Base-by-base conservation (phyloP, 1,284 basidiomycete genomes). In the Ceraceosorus bombacis region DNA sequence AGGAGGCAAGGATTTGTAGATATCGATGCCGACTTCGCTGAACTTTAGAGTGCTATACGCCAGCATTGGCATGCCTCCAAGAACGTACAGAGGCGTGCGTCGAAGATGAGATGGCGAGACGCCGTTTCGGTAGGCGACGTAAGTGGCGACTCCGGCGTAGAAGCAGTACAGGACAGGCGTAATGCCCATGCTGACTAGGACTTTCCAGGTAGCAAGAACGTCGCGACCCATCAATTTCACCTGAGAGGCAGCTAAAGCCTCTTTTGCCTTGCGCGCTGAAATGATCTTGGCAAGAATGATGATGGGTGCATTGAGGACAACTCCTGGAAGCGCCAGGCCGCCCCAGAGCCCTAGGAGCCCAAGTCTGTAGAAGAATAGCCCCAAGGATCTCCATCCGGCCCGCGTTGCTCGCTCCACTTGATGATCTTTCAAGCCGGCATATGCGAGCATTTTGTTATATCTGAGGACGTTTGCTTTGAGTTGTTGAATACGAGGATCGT, bases 1-100 rank as follows among this genome's bases (percentile, higher is more conserved):
- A 9, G 95, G 95, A 43, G 90, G 86, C 15, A 99, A 82, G 37
- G 92, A 95, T 90, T 98, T 99, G 67, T 95, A 83, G 41, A 99
- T 92, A 76, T 99, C 95, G 85, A 97, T 88, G 43, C 95, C 95
- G 15, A 94, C 95, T 79, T 99, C 95, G 52, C 94, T 94, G 76
- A 98, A 98, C 79, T 97, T 97, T 65, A 99, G 83, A 8, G 94
- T 90, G 6, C 91, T 91, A 76, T 89, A 92, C 55, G 89, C 93
- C 80, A 97, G 88, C 73, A 88, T 85, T 6, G 95, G 95, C 48
- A 98, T 80, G 1, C 85, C 82, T 15, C 84, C 80, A 63, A 91
- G 82, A 59, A 91, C 85, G 46, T 90, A 79, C 67, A 94, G 82
- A 0, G 95, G 94, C 6, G 90, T 88, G 79, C 84, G 85, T 50